Conservation (phyloP, 169 alveolate species). For the Theileria orientalis region DNA sequence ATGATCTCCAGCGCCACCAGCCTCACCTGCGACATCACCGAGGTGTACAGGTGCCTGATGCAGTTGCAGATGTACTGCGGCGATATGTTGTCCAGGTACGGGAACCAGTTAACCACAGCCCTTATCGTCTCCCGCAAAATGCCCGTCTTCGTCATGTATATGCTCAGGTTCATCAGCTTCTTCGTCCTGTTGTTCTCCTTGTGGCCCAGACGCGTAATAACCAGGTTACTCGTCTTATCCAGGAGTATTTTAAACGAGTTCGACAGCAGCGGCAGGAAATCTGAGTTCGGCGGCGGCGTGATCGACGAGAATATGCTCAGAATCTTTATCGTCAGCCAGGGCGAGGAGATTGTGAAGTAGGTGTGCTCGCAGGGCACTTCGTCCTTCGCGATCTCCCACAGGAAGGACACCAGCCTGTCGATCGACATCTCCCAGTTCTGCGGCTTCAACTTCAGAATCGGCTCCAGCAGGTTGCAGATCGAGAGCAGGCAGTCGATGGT, state of each 20-base stretch:
- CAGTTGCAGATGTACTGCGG: slow-evolving; percentile 11
- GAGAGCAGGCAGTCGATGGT: slow-evolving; percentile 45
- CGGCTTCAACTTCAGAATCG: slow-evolving; percentile 10
- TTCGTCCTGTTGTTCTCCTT: neutral
- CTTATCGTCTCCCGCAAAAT: slow-evolving; percentile 46
- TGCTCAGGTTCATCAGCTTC: slow-evolving; percentile 7
- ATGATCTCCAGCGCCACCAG: slow-evolving; percentile 41
- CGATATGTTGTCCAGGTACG: slow-evolving; percentile 20
- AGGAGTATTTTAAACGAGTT: slow-evolving; percentile 24
- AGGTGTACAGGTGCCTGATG: slow-evolving; percentile 21
- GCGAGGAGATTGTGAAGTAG: slow-evolving; percentile 41
- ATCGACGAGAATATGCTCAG: slow-evolving; percentile 22
- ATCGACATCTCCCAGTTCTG: slow-evolving; percentile 43
- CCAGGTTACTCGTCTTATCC: slow-evolving; percentile 12
- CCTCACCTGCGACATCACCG: slow-evolving; percentile 35
- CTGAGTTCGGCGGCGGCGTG: slow-evolving; percentile 11
- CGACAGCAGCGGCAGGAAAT: slow-evolving; percentile 16
- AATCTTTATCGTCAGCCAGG: slow-evolving; percentile 55
- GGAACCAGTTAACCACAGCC: slow-evolving; percentile 48
- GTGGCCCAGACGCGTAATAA: neutral
- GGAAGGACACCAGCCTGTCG: slow-evolving; percentile 16
- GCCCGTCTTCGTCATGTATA: slow-evolving; percentile 30
- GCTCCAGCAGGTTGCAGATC: slow-evolving; percentile 15
- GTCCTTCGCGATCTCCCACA: slow-evolving; percentile 18
- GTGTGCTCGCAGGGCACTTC: slow-evolving; percentile 28